Evolutionary conservation across 306 rosid species (phyloP).

Genomic region (Pueraria montana): DNA sequence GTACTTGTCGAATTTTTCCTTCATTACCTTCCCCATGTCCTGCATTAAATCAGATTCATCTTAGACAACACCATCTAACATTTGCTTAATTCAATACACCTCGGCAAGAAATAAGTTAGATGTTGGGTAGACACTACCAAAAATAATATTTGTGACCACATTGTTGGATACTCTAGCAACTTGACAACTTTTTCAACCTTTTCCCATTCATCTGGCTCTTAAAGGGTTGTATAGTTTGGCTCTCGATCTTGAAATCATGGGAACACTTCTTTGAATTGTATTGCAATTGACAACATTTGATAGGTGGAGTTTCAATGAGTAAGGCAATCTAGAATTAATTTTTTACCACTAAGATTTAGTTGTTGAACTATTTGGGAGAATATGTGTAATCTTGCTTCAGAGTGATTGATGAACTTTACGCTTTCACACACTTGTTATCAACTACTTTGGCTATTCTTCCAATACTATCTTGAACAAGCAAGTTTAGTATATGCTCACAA

Average conservation of each 20-base stretch:
- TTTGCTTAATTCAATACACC: too few species aligned
- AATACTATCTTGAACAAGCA: background rate
- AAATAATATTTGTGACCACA: too few species aligned
- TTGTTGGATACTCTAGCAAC: background rate
- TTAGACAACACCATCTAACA: too few species aligned
- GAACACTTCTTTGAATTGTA: background rate
- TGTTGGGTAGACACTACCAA: too few species aligned
- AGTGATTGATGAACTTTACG: conserved; percentile 10
- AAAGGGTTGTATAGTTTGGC: background rate
- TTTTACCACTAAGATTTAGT: background rate
- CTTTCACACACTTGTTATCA: background rate
- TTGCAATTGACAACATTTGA: background rate
- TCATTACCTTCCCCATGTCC: too few species aligned
- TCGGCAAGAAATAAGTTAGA: too few species aligned
- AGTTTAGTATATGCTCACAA: background rate
- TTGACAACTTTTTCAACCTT: background rate
- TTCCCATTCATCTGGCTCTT: background rate
- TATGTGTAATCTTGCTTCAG: background rate
- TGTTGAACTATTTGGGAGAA: conserved; percentile 8
- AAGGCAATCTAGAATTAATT: background rate
- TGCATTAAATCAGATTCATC: too few species aligned
- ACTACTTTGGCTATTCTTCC: background rate
- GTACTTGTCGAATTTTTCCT: too few species aligned
- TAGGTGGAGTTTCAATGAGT: background rate
- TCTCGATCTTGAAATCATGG: background rate